phyloP scores from a whole-genome alignment of 192 early-diverging fungal species.

The Dissophora ornata region DNA sequence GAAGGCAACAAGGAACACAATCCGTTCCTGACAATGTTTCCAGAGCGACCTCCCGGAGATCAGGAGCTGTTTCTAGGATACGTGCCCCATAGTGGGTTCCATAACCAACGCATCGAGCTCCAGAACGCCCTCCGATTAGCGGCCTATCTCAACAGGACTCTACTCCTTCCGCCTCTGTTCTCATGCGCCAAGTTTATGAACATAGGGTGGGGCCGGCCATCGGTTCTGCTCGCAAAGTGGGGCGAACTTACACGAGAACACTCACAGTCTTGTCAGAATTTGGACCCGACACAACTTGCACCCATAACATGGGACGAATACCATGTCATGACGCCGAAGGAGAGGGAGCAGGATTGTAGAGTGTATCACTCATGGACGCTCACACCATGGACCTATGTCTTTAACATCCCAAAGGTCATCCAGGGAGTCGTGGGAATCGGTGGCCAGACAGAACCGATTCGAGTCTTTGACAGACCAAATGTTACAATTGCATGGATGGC shows the following conservation, averaged over 20 bases:
- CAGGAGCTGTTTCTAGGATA: slow-evolving; percentile 53
- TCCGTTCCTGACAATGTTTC: slow-evolving; percentile 15
- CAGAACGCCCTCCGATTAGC: slow-evolving; percentile 58
- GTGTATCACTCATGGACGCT: slow-evolving; percentile 12
- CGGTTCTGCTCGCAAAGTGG: slow-evolving; percentile 2
- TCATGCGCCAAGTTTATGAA: slow-evolving; percentile 1
- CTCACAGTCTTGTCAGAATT: too few species aligned
- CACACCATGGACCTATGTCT: slow-evolving; percentile 17
- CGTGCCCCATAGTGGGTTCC: slow-evolving; percentile 60
- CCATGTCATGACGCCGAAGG: background rate
- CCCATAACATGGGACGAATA: too few species aligned
- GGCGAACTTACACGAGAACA: background rate
- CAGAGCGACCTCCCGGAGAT: background rate
- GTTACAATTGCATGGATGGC: slow-evolving; percentile 7
- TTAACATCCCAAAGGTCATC: slow-evolving; percentile 2
- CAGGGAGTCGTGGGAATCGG: background rate
- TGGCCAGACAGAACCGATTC: background rate
- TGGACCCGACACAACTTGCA: too few species aligned
- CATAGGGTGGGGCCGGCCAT: background rate
- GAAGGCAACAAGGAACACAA: background rate
- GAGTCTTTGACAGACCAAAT: slow-evolving; percentile 24
- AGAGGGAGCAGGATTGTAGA: slow-evolving; percentile 1
- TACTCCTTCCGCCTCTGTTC: slow-evolving; percentile 54
- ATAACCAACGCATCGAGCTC: slow-evolving; percentile 61
- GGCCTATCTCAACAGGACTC: slow-evolving; percentile 51